Base-by-base conservation (phyloP, 768 basidiomycete species). In the Tulasnella sp. region DNA sequence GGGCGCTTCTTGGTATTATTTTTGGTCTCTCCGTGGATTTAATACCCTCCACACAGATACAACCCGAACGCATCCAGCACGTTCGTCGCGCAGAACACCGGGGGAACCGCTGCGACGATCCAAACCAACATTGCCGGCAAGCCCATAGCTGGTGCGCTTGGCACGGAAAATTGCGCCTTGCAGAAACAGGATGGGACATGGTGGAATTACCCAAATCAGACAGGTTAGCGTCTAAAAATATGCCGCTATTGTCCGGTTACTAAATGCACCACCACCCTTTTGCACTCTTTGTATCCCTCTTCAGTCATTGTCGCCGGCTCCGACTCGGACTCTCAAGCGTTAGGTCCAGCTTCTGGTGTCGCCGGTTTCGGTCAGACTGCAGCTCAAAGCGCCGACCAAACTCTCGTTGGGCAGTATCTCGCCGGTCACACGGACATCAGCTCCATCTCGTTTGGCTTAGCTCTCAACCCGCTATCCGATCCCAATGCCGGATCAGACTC, bases 121-220 rank as follows among this genome's bases (percentile, higher is more conserved):
- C 39, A 39, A 21, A 46, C 42, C 46, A 39, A 21, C 78, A 19
- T 79, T 71, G 74, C 27, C 19, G 78, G 78, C 7, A 44, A 72
- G n/a, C 34, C 36, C 16, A 31, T 79, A 12, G 1, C 71, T 3
- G 78, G 78, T 21, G 7, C 71, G n/a, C 42, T 79, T 38, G 68
- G 40, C 18, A 74, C 42, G 46, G 78, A 79, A 39, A 79, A 79
- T 44, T 79, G 78, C 38, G 78, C 68, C 6, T 34, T 79, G 3
- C 78, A 73, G 12, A 36, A 36, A 40, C 34, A 31, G 27, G 52
- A 74, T 31, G 78, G 72, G 7, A 42, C 78, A 7, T 79, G 71
- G 71, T 79, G 78, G 78, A 46, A 21, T 44, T 79, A 79, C 42
- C 68, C 68, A 18, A 74, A 58, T 36, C 78, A 79, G 46, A 76